Evolutionary conservation across 2,329 filamentous ascomycete species (phyloP), one percentile per base, ranked within the genome.

Genomic region (Sarocladium oryzae): DNA sequence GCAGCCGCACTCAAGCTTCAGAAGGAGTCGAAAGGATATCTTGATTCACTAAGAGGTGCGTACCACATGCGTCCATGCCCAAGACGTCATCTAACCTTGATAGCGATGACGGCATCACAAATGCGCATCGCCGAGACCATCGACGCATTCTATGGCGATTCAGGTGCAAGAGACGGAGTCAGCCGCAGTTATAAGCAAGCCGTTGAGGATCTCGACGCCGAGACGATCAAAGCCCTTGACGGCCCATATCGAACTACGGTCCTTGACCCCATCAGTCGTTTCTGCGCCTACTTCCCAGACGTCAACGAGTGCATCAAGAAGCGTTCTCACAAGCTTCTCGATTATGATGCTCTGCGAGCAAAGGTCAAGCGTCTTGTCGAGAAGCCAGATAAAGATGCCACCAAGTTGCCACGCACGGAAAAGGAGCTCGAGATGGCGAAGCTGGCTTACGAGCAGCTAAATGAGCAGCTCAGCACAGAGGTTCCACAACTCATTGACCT

Each of bases 231-330:
- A 70, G 93, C 93, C 6, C 77, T 99, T 56, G 93, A 99, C 69
- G 93, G 93, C 3, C 95, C 93, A 43, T 99, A 96, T 72, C 82
- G 88, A 69, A 87, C 88, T 38, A 97, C 93, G 5, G 93, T 99
- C 24, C 79, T 99, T 45, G 93, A 99, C 61, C 93, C 93, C 37
- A 99, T 99, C 66, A 86, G 86, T 56, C 83, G 91, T 57, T 99
- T 97, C 75, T 97, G 92, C 74, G 89, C 89, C 59, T 99, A 99
- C 74, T 99, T 99, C 69, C 92, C 93, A 30, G 93, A 99, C 68
- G 91, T 99, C 65, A 99, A 99, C 71, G 90, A 96, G 74, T 96
- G 92, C 71, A 96, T 99, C 71, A 99, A 97, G 75, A 99, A 99
- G 75, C 89, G 95, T 63, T 88, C 95, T 63, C 88, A 99, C 79